A percentile compares a stretch with the other conserved stretches of the same genome.
Evolutionary conservation across 1,284 basidiomycete genomes (phyloP).

Genomic region (Ganoderma boninense): DNA sequence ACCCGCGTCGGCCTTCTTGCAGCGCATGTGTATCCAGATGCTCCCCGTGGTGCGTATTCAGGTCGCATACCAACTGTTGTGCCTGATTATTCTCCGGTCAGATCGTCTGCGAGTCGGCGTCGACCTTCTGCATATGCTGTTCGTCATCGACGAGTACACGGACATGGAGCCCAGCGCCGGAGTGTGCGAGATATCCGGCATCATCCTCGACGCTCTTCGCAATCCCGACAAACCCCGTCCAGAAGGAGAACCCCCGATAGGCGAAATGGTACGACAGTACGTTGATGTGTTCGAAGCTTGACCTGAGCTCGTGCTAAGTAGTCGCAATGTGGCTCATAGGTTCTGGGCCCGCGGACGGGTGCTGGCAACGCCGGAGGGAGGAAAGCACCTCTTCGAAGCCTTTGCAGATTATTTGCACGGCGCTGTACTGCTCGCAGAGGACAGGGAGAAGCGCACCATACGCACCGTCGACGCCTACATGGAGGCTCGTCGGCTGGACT

Average conservation of each 20-base stretch:
- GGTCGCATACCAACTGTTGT: neutral
- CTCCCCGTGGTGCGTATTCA: neutral
- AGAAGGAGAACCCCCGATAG: neutral
- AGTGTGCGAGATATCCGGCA: neutral
- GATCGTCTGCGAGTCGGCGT: neutral
- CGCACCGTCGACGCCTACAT: conserved; percentile 45
- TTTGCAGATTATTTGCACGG: conserved; percentile 42
- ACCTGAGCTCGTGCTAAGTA: neutral
- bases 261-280: neutral
- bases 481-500: conserved; percentile 42
- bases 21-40: neutral
- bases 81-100: neutral
- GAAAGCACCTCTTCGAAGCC: conserved; percentile 31
- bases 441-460: conserved; percentile 35
- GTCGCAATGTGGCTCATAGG: conserved; percentile 19
- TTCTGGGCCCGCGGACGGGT: conserved; percentile 30
- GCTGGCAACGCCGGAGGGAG: conserved; percentile 26
- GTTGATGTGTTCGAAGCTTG: neutral
- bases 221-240: neutral
- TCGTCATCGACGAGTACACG: conserved; percentile 2
- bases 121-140: neutral
- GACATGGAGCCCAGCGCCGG: neutral
- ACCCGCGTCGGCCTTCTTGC: neutral
- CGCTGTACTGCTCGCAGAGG: conserved; percentile 41
- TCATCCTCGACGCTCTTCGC: neutral